Evolutionary conservation across 148 eudicot species (phyloP).

Genomic region (Chenopodium berlandieri): DNA sequence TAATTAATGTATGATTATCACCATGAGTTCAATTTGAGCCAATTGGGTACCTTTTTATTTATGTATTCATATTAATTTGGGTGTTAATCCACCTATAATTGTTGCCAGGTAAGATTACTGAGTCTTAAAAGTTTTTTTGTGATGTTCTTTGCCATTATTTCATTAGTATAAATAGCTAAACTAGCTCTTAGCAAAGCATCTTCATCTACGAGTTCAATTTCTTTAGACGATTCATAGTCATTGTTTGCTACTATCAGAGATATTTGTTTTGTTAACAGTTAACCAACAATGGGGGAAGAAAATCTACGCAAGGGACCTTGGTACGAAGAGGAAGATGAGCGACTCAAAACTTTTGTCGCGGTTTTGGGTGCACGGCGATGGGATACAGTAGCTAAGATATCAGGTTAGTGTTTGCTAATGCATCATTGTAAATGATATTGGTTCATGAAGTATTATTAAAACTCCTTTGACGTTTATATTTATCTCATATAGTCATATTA

Average conservation of each 20-base stretch:
- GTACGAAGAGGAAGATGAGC: conserved; percentile 56
- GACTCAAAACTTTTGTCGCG: conserved; percentile 34
- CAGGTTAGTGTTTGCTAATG: conserved; percentile 37
- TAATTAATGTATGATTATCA: not conserved
- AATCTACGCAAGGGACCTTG: conserved; percentile 52
- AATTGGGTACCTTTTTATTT: not conserved
- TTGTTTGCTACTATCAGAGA: not conserved
- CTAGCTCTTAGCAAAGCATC: not conserved
- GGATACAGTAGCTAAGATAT: conserved; percentile 66
- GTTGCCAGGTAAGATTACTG: conserved; percentile 11
- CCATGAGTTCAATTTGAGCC: conserved; percentile 11
- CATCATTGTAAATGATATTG: not conserved
- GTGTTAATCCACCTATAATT: conserved; percentile 19
- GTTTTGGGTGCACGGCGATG: conserved; percentile 56
- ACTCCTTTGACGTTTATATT: too few relatives aligned
- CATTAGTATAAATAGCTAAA: not conserved
- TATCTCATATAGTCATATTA: too few relatives aligned
- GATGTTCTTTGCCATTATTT: not conserved
- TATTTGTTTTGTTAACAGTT: not conserved
- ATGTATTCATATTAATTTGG: not conserved
- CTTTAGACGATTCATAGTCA: not conserved
- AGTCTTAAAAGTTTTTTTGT: conserved; percentile 1
- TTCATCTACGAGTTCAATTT: not conserved
- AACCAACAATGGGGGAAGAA: conserved; percentile 22
- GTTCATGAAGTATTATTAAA: not conserved